These are phyloP conservation scores for Lichtheimia corymbifera DNA, from an alignment of 371 early-diverging fungal genomes.

Conservation along the genomic window DNA sequence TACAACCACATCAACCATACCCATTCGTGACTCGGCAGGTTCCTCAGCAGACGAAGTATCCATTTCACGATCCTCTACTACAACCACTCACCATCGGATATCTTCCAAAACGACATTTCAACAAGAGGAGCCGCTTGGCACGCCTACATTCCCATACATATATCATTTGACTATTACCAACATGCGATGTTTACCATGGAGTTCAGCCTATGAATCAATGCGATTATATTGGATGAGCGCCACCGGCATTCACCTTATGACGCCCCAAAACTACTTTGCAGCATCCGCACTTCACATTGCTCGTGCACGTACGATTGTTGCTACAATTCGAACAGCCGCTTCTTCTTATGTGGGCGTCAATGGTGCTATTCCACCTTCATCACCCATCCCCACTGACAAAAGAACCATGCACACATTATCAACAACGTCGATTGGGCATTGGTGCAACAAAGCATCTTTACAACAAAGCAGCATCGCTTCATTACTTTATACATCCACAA, in stretches of 20 bases:
- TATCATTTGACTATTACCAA: slow-evolving; percentile 34
- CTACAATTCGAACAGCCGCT: slow-evolving; percentile 31
- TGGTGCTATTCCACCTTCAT: no score
- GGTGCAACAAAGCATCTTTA: slow-evolving; percentile 19
- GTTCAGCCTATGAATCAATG: slow-evolving; percentile 40
- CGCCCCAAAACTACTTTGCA: slow-evolving; percentile 32
- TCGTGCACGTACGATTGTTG: slow-evolving; percentile 52
- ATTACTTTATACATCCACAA: slow-evolving; percentile 21
- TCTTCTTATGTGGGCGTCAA: slow-evolving; percentile 22
- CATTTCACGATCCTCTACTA: no score
- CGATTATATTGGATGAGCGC: slow-evolving; percentile 48
- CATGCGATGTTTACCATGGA: slow-evolving; percentile 37
- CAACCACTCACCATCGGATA: no score
- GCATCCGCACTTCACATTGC: slow-evolving; percentile 21
- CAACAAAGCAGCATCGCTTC: slow-evolving; percentile 29
- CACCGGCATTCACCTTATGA: slow-evolving; percentile 23
- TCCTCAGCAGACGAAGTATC: no score
- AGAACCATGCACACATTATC: neutral
- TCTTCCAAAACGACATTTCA: no score
- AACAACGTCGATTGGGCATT: neutral
- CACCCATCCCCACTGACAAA: neutral
- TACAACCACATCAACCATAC: no score
- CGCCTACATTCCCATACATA: slow-evolving; percentile 31
- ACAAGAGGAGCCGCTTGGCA: no score
- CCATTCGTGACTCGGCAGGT: no score